Evolutionary conservation across 257 asterid genomes (phyloP), one percentile per base, ranked within the genome.

Genomic region (Rubia yunnanensis): DNA sequence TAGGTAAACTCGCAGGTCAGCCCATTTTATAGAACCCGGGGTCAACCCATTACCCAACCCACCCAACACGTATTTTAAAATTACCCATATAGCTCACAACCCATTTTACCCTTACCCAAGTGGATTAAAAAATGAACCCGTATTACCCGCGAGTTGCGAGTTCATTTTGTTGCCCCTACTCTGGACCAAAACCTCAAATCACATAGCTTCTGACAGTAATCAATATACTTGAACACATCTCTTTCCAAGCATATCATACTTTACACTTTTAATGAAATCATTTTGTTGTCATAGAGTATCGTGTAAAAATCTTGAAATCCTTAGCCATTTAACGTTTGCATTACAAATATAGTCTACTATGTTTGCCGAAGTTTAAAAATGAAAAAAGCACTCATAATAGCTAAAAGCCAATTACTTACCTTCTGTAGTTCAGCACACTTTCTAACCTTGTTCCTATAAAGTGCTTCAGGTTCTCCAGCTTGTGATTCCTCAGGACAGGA

Each of bases 381-480:
- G n/a, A n/a, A 28, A n/a, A 30, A 52, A 41, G 50, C 30, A 38
- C 39, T 20, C 60, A 49, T 61, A 18, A 60, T 30, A 65, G 52
- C 5, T 49, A 32, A 13, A 49, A 66, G 41, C 67, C 14, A 53
- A n/a, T 23, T 22, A 23, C 8, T 53, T 73, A 92, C 99, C 94
- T 80, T 86, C 70, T 86, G 94, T 81, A 92, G 34, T 74, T 86
- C 95, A 26, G 85, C 81, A 58, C 83, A 70, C 69, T 70, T 79
- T 71, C 73, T 83, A 31, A 85, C 71, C 94, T 86, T 79, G 80
- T 68, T 84, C 82, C 97, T 76, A 82, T 86, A 88, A 65, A 87
- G 89, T 48, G 87, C 83, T 79, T 90, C 99, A 56, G 83, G 69
- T 85, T 86, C 97, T 72, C 96, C 99, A 14, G 86, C 97, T 82